These are phyloP conservation scores for Andrographis paniculata DNA, from an alignment of 305 asterid genomes.

Conservation along the genomic window DNA sequence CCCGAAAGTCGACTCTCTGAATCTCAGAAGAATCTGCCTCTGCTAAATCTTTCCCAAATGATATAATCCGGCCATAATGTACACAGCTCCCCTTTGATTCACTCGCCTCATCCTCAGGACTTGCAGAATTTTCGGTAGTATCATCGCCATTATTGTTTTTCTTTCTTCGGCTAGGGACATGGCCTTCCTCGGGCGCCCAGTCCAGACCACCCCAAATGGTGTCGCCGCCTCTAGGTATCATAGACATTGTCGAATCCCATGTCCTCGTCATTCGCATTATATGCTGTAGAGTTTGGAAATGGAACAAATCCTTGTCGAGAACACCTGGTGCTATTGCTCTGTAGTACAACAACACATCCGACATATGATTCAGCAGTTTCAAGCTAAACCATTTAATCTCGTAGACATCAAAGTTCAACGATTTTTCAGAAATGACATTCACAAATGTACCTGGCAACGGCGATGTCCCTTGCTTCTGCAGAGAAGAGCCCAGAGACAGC, in stretches of 20 bases:
- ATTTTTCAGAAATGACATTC: too few species aligned
- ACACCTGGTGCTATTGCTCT: constrained; percentile 91
- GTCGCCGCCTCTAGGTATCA: constrained; percentile 93
- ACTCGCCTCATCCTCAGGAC: constrained; percentile 19
- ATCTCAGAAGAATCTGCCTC: constrained; percentile 57
- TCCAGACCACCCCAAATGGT: constrained; percentile 92
- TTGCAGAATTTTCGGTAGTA: constrained; percentile 29
- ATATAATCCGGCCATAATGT: constrained; percentile 74
- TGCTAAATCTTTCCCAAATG: constrained; percentile 73
- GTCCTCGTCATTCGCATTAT: constrained; percentile 89
- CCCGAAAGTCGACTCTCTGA: constrained; percentile 82
- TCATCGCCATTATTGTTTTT: constrained; percentile 25
- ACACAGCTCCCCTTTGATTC: constrained; percentile 29
- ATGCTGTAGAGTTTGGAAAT: constrained; percentile 72
- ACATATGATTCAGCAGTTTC: background rate
- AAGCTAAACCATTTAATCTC: background rate
- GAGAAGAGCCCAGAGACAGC: constrained; percentile 56
- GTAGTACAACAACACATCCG: constrained; percentile 11
- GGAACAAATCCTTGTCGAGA: constrained; percentile 68
- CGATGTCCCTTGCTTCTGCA: constrained; percentile 53
- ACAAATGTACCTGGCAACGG: constrained; percentile 36
- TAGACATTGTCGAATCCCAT: constrained; percentile 95
- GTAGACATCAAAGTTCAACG: too few species aligned
- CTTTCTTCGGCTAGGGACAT: constrained; percentile 43
- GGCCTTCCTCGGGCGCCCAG: constrained; percentile 83